Conservation (phyloP, 2,329 filamentous ascomycete species). For the Alternaria arborescens region DNA sequence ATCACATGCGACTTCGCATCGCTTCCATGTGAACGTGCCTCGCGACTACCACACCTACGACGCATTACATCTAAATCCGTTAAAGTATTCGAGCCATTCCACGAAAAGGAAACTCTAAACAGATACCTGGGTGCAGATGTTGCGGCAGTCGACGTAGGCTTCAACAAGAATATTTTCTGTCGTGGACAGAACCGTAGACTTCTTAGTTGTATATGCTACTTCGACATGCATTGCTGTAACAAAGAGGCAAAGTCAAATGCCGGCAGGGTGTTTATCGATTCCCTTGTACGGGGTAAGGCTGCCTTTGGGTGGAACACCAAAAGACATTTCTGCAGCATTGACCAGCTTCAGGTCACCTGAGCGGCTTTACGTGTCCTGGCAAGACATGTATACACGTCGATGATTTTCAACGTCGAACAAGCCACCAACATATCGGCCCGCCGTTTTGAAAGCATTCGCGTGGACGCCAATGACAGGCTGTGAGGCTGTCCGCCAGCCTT, state of each 20-base stretch:
- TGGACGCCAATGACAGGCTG: constrained; percentile 24
- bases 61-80: background rate
- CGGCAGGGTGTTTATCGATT: too few relatives aligned
- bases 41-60: background rate
- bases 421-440: constrained; percentile 8
- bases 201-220: too few relatives aligned
- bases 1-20: background rate
- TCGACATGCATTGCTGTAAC: too few relatives aligned
- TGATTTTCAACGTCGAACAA: background rate
- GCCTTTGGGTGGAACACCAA: background rate
- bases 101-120: too few relatives aligned
- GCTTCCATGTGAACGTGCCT: background rate
- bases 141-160: too few relatives aligned
- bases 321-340: background rate
- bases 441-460: constrained; percentile 19
- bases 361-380: background rate
- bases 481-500: constrained; percentile 18
- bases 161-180: too few relatives aligned
- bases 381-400: background rate
- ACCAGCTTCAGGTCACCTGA: background rate
- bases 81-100: background rate
- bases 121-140: too few relatives aligned
- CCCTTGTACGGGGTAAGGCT: too few relatives aligned
- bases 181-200: too few relatives aligned
- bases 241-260: too few relatives aligned